Evolutionary conservation across 2,329 filamentous ascomycete species (phyloP).

Genomic region (Coleophoma eucalyptorum): DNA sequence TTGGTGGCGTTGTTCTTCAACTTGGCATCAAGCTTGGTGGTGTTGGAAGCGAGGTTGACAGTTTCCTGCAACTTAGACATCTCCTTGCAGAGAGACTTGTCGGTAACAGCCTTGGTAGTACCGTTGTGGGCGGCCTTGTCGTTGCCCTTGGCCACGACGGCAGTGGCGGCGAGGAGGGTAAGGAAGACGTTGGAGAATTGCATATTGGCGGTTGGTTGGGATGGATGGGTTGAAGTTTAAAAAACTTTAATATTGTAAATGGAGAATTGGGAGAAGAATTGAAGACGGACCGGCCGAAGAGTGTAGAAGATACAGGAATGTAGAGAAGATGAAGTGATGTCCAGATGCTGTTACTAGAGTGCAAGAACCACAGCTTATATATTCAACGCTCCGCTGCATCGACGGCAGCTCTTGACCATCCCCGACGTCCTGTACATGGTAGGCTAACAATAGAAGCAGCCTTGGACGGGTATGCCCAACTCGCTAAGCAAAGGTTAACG

Average conservation of each 20-base stretch:
- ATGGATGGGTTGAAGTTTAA: slow-evolving; percentile 5
- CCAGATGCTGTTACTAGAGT: slow-evolving; percentile 9
- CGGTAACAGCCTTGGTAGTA: slow-evolving; percentile 22
- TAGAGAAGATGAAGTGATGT: slow-evolving; percentile 15
- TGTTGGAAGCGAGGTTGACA: slow-evolving; percentile 30
- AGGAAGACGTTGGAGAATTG: slow-evolving; percentile 19
- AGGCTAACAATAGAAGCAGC: background rate
- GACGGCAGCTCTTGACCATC: too few relatives aligned
- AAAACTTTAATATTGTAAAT: slow-evolving; percentile 5
- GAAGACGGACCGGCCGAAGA: slow-evolving; percentile 20
- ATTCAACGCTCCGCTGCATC: too few relatives aligned
- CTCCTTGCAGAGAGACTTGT: slow-evolving; percentile 28
- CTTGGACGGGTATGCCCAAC: background rate
- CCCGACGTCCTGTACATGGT: background rate
- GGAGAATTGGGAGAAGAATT: slow-evolving; percentile 1
- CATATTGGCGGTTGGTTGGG: slow-evolving; percentile 14
- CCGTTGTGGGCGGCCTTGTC: slow-evolving; percentile 8
- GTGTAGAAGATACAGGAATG: slow-evolving; percentile 6
- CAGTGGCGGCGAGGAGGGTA: slow-evolving; percentile 15
- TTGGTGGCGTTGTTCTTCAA: slow-evolving; percentile 33
- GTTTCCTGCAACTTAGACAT: slow-evolving; percentile 26
- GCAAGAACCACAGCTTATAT: background rate
- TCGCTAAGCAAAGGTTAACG: background rate
- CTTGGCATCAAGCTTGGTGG: slow-evolving; percentile 28
- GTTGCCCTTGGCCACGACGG: slow-evolving; percentile 24